These are phyloP conservation scores for Dovyalis caffra DNA, from an alignment of 345 rosid genomes.

Conservation along the genomic window DNA sequence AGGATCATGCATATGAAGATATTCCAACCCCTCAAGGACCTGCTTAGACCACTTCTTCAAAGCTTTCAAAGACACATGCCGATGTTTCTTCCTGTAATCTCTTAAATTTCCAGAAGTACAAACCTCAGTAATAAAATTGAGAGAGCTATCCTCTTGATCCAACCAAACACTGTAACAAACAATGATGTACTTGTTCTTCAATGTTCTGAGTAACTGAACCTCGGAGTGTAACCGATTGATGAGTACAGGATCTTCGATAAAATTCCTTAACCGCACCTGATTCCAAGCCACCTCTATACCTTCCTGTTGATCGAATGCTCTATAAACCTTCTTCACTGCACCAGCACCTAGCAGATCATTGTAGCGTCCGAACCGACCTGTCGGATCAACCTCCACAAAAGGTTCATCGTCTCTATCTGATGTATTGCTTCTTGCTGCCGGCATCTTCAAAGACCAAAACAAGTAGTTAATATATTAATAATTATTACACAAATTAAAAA, in stretches of 20 bases:
- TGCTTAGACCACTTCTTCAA: constrained; percentile 73
- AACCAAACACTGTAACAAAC: constrained; percentile 63
- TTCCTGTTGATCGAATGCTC: constrained; percentile 78
- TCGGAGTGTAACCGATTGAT: constrained; percentile 58
- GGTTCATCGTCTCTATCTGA: constrained; percentile 47
- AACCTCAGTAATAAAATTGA: constrained; percentile 73
- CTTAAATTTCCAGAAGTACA: constrained; percentile 70
- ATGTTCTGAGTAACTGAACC: constrained; percentile 56
- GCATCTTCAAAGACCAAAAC: constrained; percentile 39
- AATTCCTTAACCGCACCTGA: constrained; percentile 53
- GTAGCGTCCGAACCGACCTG: constrained; percentile 62
- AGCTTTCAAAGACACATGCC: constrained; percentile 65
- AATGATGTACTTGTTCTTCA: constrained; percentile 56
- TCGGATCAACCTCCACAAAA: constrained; percentile 60
- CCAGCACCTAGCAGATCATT: constrained; percentile 57
- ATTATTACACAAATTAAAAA: no score
- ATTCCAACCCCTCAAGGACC: constrained; percentile 59
- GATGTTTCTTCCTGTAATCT: constrained; percentile 61
- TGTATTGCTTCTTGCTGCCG: constrained; percentile 39
- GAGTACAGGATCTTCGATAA: constrained; percentile 45
- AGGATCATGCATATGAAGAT: constrained; percentile 66
- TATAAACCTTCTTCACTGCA: constrained; percentile 66
- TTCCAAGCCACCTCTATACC: constrained; percentile 81
- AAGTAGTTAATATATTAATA: not conserved
- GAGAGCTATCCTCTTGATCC: constrained; percentile 38